Evolutionary conservation across 2,329 filamentous ascomycete species (phyloP), one percentile per base, ranked within the genome.

Genomic region (Fusarium torulosum): DNA sequence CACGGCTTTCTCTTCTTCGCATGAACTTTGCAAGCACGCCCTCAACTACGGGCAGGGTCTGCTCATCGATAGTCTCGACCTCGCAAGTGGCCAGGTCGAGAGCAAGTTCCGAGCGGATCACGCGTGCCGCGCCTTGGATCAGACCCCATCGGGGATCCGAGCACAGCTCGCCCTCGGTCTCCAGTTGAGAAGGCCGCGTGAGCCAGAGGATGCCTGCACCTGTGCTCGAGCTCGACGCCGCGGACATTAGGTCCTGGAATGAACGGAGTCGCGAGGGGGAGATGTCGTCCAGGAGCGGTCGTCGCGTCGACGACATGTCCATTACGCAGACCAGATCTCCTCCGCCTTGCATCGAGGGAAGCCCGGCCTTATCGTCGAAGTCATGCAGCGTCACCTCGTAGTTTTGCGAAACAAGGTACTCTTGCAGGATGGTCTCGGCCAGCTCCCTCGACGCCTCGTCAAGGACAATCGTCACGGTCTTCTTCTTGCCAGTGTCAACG

Each of bases 11-110:
- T 35, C 33, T 42, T 31, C 52, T 45, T 38, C 31, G 43, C 43
- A 29, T 45, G 35, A 55, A 55, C 43, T 55, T 55, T 33, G n/a
- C 33, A 55, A 55, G 43, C 33, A 55, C 52, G n/a, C 37, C 37
- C 33, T 33, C 43, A 25, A 55, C 25, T 31, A 38, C 43, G 19
- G 43, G 42, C 25, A 55, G 29, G 21, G 52, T 55, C 23, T 31
- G 13, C 21, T 38, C 33, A 35, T 38, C 33, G 33, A 46, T 45
- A 31, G 42, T 33, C 42, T 55, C 52, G 27, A 47, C 44, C 52
- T 55, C 52, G 19, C 42, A 46, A 38, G 52, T 55, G 25, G 42
- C 52, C 42, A 38, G 20, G 38, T 55, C 52, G 33, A 55, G 33
- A 21, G 23, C 33, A 23, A 55, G 52, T 41, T 55, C 52, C 33